Evolutionary conservation across 2,329 filamentous ascomycete species (phyloP).

Genomic region (Talaromyces sp.): DNA sequence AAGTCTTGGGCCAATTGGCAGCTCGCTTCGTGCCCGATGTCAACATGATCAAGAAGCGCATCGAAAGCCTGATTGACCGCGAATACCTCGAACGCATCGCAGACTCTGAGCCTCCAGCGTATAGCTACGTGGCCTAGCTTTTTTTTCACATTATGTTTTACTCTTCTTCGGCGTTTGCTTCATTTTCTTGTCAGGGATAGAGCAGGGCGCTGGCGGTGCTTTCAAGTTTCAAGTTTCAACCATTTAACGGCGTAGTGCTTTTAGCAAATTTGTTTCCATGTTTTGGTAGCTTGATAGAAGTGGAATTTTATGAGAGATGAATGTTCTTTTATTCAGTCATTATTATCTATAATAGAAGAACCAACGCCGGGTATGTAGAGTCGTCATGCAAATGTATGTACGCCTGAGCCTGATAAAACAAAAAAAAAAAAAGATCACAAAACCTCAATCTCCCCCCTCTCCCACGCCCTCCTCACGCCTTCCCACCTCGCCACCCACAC

Average conservation of each 20-base stretch:
- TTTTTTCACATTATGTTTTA: not conserved
- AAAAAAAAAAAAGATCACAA: conserved; percentile 21
- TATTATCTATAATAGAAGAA: not conserved
- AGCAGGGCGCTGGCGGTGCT: conserved; percentile 1
- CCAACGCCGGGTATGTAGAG: not conserved
- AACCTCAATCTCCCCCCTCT: conserved; percentile 39
- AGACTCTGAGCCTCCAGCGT: conserved; percentile 39
- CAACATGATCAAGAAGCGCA: conserved; percentile 49
- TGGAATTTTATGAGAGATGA: not conserved
- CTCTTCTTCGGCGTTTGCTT: not conserved
- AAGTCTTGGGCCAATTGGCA: conserved; percentile 46
- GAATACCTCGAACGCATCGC: conserved; percentile 46
- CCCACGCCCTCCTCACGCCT: conserved; percentile 58
- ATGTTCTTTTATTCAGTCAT: not conserved
- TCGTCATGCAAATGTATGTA: not conserved
- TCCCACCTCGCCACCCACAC: conserved; percentile 68
- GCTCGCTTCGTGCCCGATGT: conserved; percentile 48
- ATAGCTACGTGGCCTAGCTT: conserved; percentile 39
- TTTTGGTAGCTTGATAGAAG: not conserved
- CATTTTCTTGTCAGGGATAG: not conserved
- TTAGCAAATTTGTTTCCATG: not conserved
- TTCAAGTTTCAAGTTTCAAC: not conserved
- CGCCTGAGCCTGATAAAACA: not conserved
- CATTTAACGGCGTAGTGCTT: not conserved
- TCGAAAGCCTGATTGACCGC: conserved; percentile 50